Conservation (phyloP, 2,329 filamentous ascomycete genomes). For the Epichloe brachyelytri region DNA sequence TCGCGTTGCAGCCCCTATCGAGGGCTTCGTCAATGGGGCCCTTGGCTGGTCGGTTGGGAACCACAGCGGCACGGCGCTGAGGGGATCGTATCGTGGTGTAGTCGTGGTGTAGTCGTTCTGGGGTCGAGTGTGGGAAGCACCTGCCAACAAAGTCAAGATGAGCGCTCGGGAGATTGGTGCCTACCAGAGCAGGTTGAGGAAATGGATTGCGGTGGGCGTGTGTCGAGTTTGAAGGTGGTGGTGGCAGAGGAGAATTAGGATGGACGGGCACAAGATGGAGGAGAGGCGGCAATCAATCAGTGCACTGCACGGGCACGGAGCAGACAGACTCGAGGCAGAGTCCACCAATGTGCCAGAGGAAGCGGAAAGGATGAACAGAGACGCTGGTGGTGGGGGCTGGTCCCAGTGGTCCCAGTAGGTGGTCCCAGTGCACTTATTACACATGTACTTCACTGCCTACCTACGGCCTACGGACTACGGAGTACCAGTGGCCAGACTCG, state of each 20-base stretch:
- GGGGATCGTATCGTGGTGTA: background rate
- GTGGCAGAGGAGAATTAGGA: constrained; percentile 3
- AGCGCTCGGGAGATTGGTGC: background rate
- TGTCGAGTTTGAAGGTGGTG: background rate
- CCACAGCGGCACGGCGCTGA: background rate
- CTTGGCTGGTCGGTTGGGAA: background rate
- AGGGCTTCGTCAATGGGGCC: constrained; percentile 1
- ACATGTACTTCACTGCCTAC: too few relatives aligned
- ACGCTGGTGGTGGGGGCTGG: too few relatives aligned
- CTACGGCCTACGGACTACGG: too few relatives aligned
- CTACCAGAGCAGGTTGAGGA: background rate
- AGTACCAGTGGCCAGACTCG: too few relatives aligned
- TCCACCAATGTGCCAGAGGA: background rate
- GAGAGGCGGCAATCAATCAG: constrained; percentile 1
- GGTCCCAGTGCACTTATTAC: too few relatives aligned
- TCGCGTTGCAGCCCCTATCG: constrained; percentile 3
- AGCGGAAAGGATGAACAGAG: background rate
- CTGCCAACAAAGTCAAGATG: background rate
- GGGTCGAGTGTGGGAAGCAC: background rate
- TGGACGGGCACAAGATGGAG: background rate
- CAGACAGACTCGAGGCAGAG: background rate
- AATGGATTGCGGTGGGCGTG: background rate
- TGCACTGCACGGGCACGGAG: background rate
- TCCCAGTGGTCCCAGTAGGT: too few relatives aligned
- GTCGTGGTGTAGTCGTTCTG: background rate